Evolutionary conservation across 352 stramenopile genomes (phyloP).

Genomic region (Pythium periplocum): DNA sequence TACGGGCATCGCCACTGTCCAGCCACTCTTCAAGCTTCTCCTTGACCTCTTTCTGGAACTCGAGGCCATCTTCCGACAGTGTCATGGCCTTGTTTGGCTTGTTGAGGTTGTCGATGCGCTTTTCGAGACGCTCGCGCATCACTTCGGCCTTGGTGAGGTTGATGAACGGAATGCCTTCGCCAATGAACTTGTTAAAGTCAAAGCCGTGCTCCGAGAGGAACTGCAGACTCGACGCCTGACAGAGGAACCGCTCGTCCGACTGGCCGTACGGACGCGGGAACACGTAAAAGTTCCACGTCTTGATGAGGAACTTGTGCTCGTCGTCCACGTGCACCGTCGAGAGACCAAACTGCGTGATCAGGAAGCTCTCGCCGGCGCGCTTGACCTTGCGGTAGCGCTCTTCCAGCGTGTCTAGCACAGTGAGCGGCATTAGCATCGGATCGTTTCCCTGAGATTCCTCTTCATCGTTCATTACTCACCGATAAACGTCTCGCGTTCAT

Average conservation of each 20-base stretch:
- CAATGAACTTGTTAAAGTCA: constrained; percentile 86
- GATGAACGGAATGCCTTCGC: constrained; percentile 75
- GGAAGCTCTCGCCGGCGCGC: constrained; percentile 66
- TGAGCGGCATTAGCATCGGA: no score
- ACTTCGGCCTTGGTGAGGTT: constrained; percentile 41
- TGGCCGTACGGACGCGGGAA: constrained; percentile 64
- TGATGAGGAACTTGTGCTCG: constrained; percentile 48
- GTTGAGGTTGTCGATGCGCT: constrained; percentile 47
- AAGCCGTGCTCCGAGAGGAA: constrained; percentile 83
- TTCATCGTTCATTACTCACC: constrained; percentile 9
- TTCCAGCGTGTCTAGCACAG: constrained; percentile 55
- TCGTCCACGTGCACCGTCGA: constrained; percentile 67
- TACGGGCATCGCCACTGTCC: constrained; percentile 35
- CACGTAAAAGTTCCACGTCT: constrained; percentile 87
- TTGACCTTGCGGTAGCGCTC: constrained; percentile 76
- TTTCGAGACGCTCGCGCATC: constrained; percentile 51
- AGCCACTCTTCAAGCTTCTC: constrained; percentile 46
- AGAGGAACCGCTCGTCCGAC: constrained; percentile 71
- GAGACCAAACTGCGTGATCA: constrained; percentile 80
- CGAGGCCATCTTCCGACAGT: constrained; percentile 38
- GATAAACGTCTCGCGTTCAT: constrained; percentile 56
- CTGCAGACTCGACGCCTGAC: constrained; percentile 72
- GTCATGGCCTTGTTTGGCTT: constrained; percentile 55
- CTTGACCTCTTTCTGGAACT: constrained; percentile 29
- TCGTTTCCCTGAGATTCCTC: no score